Evolutionary conservation across 2,329 filamentous ascomycete species (phyloP).

Genomic region (Fusarium sp.): DNA sequence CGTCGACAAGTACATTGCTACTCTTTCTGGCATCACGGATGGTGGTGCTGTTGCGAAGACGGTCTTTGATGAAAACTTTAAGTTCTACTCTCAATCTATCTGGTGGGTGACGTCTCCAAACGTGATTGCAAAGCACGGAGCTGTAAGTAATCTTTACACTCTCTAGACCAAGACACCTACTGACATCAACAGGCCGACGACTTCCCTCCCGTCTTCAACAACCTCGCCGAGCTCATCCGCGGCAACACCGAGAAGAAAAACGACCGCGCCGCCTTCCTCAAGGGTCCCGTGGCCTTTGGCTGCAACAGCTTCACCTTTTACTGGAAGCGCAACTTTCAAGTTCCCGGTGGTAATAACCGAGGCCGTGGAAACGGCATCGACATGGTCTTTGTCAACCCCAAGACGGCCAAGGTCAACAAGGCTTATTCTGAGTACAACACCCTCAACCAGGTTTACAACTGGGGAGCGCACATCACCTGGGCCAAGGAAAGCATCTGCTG

Average conservation of each 20-base stretch:
- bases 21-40: slow-evolving; percentile 33
- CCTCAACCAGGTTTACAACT: slow-evolving; percentile 35
- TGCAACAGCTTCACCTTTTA: slow-evolving; percentile 37
- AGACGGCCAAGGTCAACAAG: slow-evolving; percentile 22
- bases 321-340: slow-evolving; percentile 36
- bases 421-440: slow-evolving; percentile 39
- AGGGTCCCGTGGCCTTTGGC: slow-evolving; percentile 30
- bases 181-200: slow-evolving; percentile 18
- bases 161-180: not conserved
- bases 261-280: slow-evolving; percentile 25
- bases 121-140: slow-evolving; percentile 24
- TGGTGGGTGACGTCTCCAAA: slow-evolving; percentile 31
- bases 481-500: slow-evolving; percentile 30
- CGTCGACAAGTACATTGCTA: slow-evolving; percentile 33
- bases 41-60: slow-evolving; percentile 16
- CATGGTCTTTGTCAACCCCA: slow-evolving; percentile 29
- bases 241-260: slow-evolving; percentile 16
- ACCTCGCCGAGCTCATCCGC: slow-evolving; percentile 23
- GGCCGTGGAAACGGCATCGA: slow-evolving; percentile 34
- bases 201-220: slow-evolving; percentile 30
- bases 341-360: not conserved
- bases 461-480: slow-evolving; percentile 34
- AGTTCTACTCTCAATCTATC: slow-evolving; percentile 31
- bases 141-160: not conserved
- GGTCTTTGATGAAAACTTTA: slow-evolving; percentile 24